phyloP scores from a whole-genome alignment of 2,329 filamentous ascomycete genomes.

The Coniella vitis region DNA sequence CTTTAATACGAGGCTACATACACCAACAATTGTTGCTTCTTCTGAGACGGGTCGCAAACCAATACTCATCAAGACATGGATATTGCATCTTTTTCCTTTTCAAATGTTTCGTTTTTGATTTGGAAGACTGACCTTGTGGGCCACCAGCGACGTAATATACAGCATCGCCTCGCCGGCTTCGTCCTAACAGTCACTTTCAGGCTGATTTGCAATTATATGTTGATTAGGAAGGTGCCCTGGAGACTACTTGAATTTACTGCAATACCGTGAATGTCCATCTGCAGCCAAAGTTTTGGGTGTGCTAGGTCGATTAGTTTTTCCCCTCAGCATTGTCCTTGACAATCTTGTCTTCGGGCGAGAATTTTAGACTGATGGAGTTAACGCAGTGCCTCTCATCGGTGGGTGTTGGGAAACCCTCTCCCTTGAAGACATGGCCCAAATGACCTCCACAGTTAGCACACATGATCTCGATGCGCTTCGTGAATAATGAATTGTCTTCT shows the following conservation, averaged over 20 bases:
- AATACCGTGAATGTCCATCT: too few relatives aligned
- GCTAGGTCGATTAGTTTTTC: conserved; percentile 5
- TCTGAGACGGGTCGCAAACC: background rate
- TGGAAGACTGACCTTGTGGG: too few relatives aligned
- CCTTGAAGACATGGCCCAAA: conserved; percentile 86
- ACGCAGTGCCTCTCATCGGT: conserved; percentile 97
- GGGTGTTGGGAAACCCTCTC: conserved; percentile 74
- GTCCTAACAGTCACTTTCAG: too few relatives aligned
- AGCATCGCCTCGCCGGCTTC: too few relatives aligned
- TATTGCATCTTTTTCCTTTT: background rate
- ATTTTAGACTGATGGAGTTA: conserved; percentile 86
- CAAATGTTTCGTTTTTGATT: too few relatives aligned
- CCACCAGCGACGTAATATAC: too few relatives aligned
- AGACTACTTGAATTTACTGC: too few relatives aligned
- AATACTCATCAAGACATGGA: background rate
- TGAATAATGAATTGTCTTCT: conserved; percentile 69
- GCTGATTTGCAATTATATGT: too few relatives aligned
- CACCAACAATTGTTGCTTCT: too few relatives aligned
- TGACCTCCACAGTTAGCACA: conserved; percentile 93
- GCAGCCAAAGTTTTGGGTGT: background rate
- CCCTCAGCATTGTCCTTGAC: conserved; percentile 31
- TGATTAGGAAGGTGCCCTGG: too few relatives aligned
- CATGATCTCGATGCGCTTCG: conserved; percentile 85
- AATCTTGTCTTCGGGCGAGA: conserved; percentile 58
- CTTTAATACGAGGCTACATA: too few relatives aligned